phyloP scores from a whole-genome alignment of 768 basidiomycete genomes.

The Mycena chlorophos region DNA sequence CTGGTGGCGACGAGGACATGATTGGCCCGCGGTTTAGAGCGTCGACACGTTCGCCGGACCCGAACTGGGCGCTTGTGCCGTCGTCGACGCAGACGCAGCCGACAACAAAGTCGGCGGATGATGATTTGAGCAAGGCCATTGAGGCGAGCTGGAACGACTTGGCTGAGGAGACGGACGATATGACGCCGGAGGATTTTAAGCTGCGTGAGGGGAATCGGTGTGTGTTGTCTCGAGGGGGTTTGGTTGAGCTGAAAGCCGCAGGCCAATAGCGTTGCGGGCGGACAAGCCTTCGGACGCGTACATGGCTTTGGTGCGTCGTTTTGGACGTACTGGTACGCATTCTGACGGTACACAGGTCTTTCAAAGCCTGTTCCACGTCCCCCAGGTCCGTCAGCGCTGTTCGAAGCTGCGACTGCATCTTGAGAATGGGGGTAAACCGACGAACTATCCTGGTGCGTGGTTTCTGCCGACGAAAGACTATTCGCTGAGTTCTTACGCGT shows the following conservation, averaged over 20 bases:
- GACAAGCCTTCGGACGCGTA: slow-evolving; percentile 51
- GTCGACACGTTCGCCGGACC: slow-evolving; percentile 21
- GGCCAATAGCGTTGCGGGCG: slow-evolving; percentile 73
- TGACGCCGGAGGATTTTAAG: slow-evolving; percentile 4
- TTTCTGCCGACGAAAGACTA: slow-evolving; percentile 2
- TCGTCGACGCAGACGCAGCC: background rate
- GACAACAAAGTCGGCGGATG: slow-evolving; percentile 13
- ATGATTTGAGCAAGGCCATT: slow-evolving; percentile 17
- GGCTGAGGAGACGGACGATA: slow-evolving; percentile 10
- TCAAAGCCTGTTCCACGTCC: slow-evolving; percentile 66
- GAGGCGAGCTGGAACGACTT: slow-evolving; percentile 15
- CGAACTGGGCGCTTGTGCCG: slow-evolving; percentile 17
- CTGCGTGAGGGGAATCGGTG: slow-evolving; percentile 12
- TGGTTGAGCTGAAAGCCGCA: slow-evolving; percentile 27
- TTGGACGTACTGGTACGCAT: background rate
- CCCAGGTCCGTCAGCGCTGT: slow-evolving; percentile 59
- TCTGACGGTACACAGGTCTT: slow-evolving; percentile 35
- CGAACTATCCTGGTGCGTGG: slow-evolving; percentile 31
- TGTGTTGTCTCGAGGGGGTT: background rate
- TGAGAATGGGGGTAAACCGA: slow-evolving; percentile 25
- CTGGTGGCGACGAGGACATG: slow-evolving; percentile 16
- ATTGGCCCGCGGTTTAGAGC: slow-evolving; percentile 5
- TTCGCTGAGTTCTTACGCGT: background rate
- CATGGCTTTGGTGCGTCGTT: slow-evolving; percentile 52
- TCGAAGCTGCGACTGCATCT: slow-evolving; percentile 34